Evolutionary conservation across 2,329 filamentous ascomycete genomes (phyloP), one percentile per base, ranked within the genome.

Genomic region (Sarocladium strictum): DNA sequence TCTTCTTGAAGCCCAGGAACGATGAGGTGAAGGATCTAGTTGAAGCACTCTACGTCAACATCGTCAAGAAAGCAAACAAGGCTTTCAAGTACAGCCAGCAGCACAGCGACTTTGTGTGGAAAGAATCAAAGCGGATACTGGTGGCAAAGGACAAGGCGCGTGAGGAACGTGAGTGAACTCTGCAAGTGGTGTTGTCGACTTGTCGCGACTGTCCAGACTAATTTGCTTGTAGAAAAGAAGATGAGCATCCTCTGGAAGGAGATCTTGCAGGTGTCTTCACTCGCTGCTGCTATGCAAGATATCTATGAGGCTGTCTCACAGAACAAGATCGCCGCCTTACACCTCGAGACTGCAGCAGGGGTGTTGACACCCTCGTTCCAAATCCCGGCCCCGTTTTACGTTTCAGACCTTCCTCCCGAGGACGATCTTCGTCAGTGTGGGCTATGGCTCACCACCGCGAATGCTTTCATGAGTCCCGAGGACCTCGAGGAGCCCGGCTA

Each of bases 11-110:
- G 60, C 89, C 91, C 2, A 86, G 86, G 51, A 83, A 86, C 53
- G 77, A 92, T 55, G 89, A 96, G 65, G 85, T 87, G 60, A 87
- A 89, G 55, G 77, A 80, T 75, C 64, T 95, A 45, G 81, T 87
- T 41, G 89, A 95, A 59, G 85, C 74, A 4, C 70, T 97, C 65
- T 96, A 96, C 67, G 80, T 89, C 54, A 89, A 96, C 67, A 86
- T 97, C 37, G 87, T 92, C 59, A 94, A 92, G 69, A 95, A 95
- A 70, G 86, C 96, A 62, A 92, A 91, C 65, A 96, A 93, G 72
- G 90, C 89, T 3, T 82, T 96, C 65, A 95, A 94, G 66, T 94
- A 93, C 70, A 92, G 92, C 66, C 93, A 99, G 71, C 87, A 92
- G 60, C 86, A 89, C 57, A 88, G 85, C 55, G 87, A 92, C 61